These are phyloP conservation scores for Podaxis sp. DNA, from an alignment of 768 basidiomycete species.

Conservation along the genomic window DNA sequence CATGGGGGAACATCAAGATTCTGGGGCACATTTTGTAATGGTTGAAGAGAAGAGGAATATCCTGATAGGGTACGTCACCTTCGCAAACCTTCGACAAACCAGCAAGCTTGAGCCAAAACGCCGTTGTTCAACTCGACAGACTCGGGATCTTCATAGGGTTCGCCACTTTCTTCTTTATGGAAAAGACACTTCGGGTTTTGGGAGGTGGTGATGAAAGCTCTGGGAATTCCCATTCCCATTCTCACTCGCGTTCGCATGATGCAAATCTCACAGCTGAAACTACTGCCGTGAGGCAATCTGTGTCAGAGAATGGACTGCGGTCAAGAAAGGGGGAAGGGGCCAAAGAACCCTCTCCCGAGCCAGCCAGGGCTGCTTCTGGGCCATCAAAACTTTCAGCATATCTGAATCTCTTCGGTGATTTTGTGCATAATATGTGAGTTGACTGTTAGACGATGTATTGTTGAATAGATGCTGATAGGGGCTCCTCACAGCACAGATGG, in stretches of 20 bases:
- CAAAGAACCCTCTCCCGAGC: conserved; percentile 19
- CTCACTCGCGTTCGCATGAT: conserved; percentile 44
- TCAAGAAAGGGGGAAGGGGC: conserved; percentile 39
- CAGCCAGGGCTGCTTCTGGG: conserved; percentile 36
- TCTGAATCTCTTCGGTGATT: conserved; percentile 90
- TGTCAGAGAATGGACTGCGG: conserved; percentile 47
- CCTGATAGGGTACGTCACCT: conserved; percentile 66
- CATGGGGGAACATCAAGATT: conserved; percentile 80
- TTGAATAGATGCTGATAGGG: conserved; percentile 17
- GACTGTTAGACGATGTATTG: conserved; percentile 13
- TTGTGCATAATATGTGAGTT: conserved; percentile 88
- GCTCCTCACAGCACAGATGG: conserved; percentile 74
- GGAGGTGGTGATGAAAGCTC: conserved; percentile 55
- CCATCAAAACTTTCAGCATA: conserved; percentile 88
- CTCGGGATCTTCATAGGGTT: conserved; percentile 85
- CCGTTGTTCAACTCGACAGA: conserved; percentile 31
- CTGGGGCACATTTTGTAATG: conserved; percentile 73
- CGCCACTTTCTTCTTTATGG: conserved; percentile 89
- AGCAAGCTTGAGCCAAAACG: not conserved
- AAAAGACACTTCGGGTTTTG: conserved; percentile 84
- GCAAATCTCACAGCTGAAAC: conserved; percentile 24
- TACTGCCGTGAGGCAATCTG: conserved; percentile 32
- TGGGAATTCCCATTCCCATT: conserved; percentile 63
- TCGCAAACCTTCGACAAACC: not conserved
- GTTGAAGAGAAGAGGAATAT: conserved; percentile 93